These are phyloP conservation scores for Colletotrichum gigasporum DNA, from an alignment of 2,329 filamentous ascomycete genomes.

Conservation along the genomic window DNA sequence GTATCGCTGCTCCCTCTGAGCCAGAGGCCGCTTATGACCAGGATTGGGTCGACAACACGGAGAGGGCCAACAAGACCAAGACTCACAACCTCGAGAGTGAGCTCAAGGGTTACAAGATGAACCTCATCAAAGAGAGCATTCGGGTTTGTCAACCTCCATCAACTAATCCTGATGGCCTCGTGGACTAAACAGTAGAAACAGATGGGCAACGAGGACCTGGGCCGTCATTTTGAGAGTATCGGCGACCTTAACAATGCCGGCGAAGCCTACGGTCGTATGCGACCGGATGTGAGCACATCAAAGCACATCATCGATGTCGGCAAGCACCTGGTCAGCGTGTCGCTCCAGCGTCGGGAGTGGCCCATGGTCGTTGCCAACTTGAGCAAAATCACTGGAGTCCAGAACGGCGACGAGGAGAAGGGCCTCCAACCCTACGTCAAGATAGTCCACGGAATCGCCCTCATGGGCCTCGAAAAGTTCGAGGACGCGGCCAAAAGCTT, in stretches of 20 bases:
- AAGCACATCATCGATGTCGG: slow-evolving; percentile 87
- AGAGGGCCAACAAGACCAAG: slow-evolving; percentile 74
- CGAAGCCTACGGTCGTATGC: slow-evolving; percentile 86
- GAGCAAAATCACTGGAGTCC: slow-evolving; percentile 69
- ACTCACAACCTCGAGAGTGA: slow-evolving; percentile 82
- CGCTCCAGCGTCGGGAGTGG: slow-evolving; percentile 83
- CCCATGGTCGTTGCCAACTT: slow-evolving; percentile 67
- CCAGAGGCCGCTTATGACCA: slow-evolving; percentile 73
- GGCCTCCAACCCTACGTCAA: slow-evolving; percentile 61
- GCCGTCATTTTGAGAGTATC: slow-evolving; percentile 80
- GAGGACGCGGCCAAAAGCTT: slow-evolving; percentile 77
- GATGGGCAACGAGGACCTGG: slow-evolving; percentile 96
- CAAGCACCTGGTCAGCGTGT: slow-evolving; percentile 79
- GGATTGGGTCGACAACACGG: slow-evolving; percentile 78
- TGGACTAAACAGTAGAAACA: slow-evolving; percentile 47
- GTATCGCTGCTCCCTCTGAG: slow-evolving; percentile 71
- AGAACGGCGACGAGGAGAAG: slow-evolving; percentile 56
- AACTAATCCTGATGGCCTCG: neutral
- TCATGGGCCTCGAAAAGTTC: slow-evolving; percentile 57
- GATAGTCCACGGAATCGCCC: slow-evolving; percentile 60
- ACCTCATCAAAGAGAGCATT: slow-evolving; percentile 96
- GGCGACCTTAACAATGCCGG: slow-evolving; percentile 78
- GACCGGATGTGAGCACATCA: slow-evolving; percentile 85
- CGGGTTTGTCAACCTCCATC: slow-evolving; percentile 63
- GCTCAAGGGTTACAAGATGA: slow-evolving; percentile 94